A percentile compares a stretch with the other conserved stretches of the same genome.
Evolutionary conservation across 1,284 basidiomycete species (phyloP).

Genomic region (Ceratobasidium sp.): DNA sequence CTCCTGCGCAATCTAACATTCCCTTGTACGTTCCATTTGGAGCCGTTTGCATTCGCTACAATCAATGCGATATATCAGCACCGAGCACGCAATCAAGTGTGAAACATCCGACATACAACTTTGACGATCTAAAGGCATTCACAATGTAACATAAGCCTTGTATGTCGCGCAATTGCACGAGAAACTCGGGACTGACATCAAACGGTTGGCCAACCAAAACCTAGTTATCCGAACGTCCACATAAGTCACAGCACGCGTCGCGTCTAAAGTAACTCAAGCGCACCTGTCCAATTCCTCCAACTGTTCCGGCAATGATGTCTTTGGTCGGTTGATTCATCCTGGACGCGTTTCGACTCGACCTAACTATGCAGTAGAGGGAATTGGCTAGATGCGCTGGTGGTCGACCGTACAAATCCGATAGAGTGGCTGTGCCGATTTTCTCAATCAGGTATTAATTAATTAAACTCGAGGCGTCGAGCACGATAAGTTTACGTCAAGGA

Average conservation of each 20-base stretch:
- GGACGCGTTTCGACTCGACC: not conserved
- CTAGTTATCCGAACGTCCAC: slow-evolving; percentile 50
- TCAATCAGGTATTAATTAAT: not conserved
- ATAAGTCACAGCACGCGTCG: slow-evolving; percentile 39
- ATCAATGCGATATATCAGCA: slow-evolving; percentile 22
- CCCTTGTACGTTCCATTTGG: slow-evolving; percentile 87
- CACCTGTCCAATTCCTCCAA: slow-evolving; percentile 89
- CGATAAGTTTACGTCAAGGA: no score
- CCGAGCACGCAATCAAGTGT: not conserved
- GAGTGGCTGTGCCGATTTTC: slow-evolving; percentile 22
- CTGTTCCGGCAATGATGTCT: slow-evolving; percentile 84
- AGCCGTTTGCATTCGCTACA: slow-evolving; percentile 93
- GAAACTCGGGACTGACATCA: slow-evolving; percentile 66
- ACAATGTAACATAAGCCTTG: no score
- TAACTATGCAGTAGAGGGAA: not conserved
- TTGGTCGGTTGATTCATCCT: slow-evolving; percentile 67
- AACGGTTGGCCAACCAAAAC: slow-evolving; percentile 94
- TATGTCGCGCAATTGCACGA: no score
- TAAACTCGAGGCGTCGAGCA: no score
- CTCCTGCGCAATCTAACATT: slow-evolving; percentile 87
- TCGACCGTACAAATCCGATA: slow-evolving; percentile 25
- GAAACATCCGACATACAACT: slow-evolving; percentile 39
- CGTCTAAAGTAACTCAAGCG: slow-evolving; percentile 10
- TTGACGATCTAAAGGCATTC: slow-evolving; percentile 36
- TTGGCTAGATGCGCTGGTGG: not conserved